Conservation (phyloP, 2,329 filamentous ascomycete genomes). For the Periconia macrospinosa region DNA sequence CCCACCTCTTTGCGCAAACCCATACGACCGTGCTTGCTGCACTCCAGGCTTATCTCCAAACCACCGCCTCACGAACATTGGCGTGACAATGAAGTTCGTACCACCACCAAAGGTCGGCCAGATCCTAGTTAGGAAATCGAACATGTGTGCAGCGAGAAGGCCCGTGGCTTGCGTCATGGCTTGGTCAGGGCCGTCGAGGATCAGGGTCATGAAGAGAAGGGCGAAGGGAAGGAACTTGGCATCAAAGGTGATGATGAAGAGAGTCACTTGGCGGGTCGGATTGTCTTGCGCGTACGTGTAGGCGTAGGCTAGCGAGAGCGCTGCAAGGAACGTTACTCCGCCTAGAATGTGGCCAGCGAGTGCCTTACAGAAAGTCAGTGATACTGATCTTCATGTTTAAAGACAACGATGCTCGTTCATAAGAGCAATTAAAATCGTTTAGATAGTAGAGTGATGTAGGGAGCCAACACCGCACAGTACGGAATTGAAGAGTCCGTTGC, state of each 20-base stretch:
- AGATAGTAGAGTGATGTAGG: constrained; percentile 57
- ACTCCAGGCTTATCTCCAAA: constrained; percentile 56
- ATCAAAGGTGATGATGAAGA: constrained; percentile 82
- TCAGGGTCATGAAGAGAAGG: constrained; percentile 73
- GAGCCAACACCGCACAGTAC: constrained; percentile 61
- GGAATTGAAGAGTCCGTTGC: constrained; percentile 58
- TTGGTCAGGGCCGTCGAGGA: constrained; percentile 62
- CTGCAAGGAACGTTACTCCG: constrained; percentile 53
- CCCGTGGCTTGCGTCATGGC: constrained; percentile 72
- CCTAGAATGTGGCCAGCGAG: constrained; percentile 58
- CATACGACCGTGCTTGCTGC: constrained; percentile 57
- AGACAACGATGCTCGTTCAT: constrained; percentile 5
- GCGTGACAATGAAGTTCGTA: constrained; percentile 73
- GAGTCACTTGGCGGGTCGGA: constrained; percentile 72
- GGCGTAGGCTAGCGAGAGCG: constrained; percentile 75
- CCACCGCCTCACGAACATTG: constrained; percentile 68
- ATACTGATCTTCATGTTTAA: constrained; percentile 5
- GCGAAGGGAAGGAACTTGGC: constrained; percentile 79
- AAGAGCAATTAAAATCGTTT: not conserved
- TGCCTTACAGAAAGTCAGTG: constrained; percentile 47
- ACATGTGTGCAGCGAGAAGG: constrained; percentile 84
- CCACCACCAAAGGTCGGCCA: constrained; percentile 91
- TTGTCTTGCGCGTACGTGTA: constrained; percentile 90
- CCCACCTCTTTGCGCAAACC: constrained; percentile 58
- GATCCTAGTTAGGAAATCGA: constrained; percentile 84